Evolutionary conservation across 2,329 filamentous ascomycete species (phyloP).

Genomic region (Alternaria infectoria): DNA sequence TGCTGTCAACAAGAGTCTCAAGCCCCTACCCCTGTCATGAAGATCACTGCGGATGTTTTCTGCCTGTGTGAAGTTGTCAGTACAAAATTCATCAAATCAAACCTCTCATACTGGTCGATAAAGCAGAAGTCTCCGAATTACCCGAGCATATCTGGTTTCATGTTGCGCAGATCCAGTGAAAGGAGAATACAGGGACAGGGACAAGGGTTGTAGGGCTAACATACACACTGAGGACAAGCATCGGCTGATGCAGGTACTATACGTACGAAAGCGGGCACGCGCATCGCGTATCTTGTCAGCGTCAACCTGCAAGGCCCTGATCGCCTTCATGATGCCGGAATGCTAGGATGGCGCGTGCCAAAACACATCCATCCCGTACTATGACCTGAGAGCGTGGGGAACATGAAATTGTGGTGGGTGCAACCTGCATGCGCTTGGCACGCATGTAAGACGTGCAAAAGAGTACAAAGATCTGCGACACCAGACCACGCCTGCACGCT

Average conservation of each 20-base stretch:
- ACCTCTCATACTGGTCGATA: not conserved
- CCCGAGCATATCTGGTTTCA: not conserved
- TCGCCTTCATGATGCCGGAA: not conserved
- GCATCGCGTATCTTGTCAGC: not conserved
- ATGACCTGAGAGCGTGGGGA: not conserved
- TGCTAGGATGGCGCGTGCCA: not conserved
- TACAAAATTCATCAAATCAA: not conserved
- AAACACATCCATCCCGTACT: not conserved
- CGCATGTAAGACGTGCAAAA: not conserved
- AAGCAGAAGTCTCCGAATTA: not conserved
- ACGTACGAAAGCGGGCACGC: not conserved
- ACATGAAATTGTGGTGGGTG: not conserved
- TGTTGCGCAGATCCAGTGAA: not conserved
- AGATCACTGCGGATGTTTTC: not conserved
- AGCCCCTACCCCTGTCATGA: not conserved
- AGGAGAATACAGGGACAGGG: not conserved
- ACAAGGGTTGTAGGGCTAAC: not conserved
- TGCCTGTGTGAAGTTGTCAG: not conserved
- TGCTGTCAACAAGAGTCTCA: not conserved
- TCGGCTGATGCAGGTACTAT: not conserved
- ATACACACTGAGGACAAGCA: not conserved
- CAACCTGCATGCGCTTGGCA: not conserved
- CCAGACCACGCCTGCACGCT: not conserved
- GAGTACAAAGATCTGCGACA: not conserved
- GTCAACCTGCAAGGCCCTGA: not conserved